Conservation (phyloP, 2,329 filamentous ascomycete species). For the Apiospora kogelbergensis region DNA sequence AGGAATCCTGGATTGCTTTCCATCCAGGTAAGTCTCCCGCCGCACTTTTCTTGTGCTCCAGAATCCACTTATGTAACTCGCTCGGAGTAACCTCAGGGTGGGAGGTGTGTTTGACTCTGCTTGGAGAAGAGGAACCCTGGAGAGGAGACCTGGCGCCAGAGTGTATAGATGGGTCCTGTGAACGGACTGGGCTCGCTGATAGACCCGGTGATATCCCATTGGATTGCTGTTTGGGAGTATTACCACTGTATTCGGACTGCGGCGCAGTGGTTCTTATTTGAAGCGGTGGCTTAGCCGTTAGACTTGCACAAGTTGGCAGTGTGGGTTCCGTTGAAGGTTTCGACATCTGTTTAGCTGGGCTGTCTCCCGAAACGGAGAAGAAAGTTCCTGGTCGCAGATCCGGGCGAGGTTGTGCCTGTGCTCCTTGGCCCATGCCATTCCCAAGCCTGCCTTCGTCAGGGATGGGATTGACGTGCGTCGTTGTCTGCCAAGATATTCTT, state of each 20-base stretch:
- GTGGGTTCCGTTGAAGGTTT: not conserved
- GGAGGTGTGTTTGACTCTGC: not conserved
- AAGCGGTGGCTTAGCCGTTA: not conserved
- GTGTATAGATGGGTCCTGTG: no score
- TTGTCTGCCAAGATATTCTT: no score
- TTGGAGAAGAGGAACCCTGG: not conserved
- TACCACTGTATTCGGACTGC: not conserved
- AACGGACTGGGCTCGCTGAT: no score
- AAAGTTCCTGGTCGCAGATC: not conserved
- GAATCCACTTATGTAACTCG: not conserved
- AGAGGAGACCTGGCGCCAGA: not conserved
- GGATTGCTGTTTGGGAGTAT: not conserved
- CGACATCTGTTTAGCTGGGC: not conserved
- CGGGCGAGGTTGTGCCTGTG: not conserved
- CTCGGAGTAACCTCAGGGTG: not conserved
- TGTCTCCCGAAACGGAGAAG: not conserved
- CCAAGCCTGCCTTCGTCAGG: not conserved
- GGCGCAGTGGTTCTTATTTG: not conserved
- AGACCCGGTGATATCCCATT: not conserved
- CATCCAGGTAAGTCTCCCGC: not conserved
- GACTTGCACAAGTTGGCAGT: not conserved
- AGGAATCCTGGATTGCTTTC: not conserved
- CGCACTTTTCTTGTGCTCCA: not conserved
- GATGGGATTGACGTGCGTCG: no score
- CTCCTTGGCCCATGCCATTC: not conserved